Evolutionary conservation across 306 rosid species (phyloP).

Genomic region (Calophaca sinica): DNA sequence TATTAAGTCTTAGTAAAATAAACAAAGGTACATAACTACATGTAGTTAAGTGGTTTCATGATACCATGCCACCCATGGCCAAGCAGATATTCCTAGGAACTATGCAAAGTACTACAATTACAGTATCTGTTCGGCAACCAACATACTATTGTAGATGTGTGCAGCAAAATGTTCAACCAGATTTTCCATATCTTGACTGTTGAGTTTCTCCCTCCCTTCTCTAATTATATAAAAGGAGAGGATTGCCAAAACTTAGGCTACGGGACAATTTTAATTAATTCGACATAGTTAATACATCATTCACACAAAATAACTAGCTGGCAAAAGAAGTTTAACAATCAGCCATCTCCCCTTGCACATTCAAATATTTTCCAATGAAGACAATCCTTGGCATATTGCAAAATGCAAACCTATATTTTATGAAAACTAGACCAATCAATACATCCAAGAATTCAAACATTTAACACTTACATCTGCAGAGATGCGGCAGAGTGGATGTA

Average conservation of each 20-base stretch:
- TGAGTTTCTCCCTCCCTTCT: conserved; percentile 5
- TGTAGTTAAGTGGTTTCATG: conserved; percentile 29
- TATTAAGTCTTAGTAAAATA: neutral
- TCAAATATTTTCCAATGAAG: conserved; percentile 17
- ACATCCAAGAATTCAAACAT: conserved; percentile 37
- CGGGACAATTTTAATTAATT: conserved; percentile 18
- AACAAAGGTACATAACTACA: conserved; percentile 27
- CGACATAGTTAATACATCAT: conserved; percentile 10
- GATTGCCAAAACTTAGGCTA: conserved; percentile 36
- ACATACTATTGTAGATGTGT: conserved; percentile 7
- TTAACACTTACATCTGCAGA: conserved; percentile 79
- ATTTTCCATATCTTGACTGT: conserved; percentile 24
- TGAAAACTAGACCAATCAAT: conserved; percentile 11
- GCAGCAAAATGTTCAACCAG: conserved; percentile 11
- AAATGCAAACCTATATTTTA: conserved; percentile 37
- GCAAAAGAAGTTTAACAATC: conserved; percentile 31
- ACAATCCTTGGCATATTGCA: conserved; percentile 28
- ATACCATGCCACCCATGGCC: conserved; percentile 9
- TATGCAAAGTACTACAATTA: conserved; percentile 26
- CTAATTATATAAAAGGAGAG: conserved; percentile 23
- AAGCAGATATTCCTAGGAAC: conserved; percentile 37
- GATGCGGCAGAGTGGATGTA: conserved; percentile 99
- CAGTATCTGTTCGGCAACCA: conserved; percentile 24
- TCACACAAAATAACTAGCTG: conserved; percentile 41
- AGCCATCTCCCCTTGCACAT: conserved; percentile 27